Evolutionary conservation across 1,139 yeast genomes (phyloP), one percentile per base, ranked within the genome.

Genomic region (Geotrichum candidum): DNA sequence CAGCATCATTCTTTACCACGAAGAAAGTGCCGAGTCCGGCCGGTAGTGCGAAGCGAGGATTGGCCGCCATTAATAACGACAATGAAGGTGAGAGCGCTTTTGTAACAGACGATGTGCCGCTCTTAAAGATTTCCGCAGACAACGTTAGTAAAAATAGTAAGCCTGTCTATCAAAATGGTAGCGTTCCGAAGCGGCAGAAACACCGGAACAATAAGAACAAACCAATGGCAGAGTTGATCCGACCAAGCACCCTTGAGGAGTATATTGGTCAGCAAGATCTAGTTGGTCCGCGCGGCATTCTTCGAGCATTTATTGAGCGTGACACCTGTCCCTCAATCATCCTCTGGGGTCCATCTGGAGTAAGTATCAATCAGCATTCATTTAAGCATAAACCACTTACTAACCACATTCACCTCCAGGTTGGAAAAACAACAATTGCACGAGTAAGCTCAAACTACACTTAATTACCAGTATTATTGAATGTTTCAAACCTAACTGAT

Each of bases 341-440:
- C 6, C 77, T 94, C 15, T 94, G 98, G 98, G 99, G 99, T 0
- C 89, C 89, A 0, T 96, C 97, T 0, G 98, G 98, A 0, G 94
- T 76, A 59, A 10, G 62, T 45, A 29, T 29, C 33, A 29, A 9
- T 29, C 33, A 29, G 7, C 7, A 29, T 29, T 29, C 10, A 29
- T 29, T 29, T 5, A 25, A n/a, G 5, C 41, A 52, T 3, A 29
- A n/a, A 38, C 38, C 48, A 25, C 18, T 11, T 22, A 2, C 48
- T 56, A 29, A 53, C 29, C 35, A 23, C 4, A 25, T 51, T 52
- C 15, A 9, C 13, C 13, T 11, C 3, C 25, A 59, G 62, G 64
- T 62, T 0, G 99, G 99, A 0, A 94, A 94, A 72, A 94, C 99
- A 0, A 86, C 98, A 0, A 71, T 84, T 55, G 87, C 87, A 0